Percentiles rank a stretch among this genome's conserved stretches.
phyloP scores from a whole-genome alignment of 306 rosid genomes.

The Sicyos baderoa region DNA sequence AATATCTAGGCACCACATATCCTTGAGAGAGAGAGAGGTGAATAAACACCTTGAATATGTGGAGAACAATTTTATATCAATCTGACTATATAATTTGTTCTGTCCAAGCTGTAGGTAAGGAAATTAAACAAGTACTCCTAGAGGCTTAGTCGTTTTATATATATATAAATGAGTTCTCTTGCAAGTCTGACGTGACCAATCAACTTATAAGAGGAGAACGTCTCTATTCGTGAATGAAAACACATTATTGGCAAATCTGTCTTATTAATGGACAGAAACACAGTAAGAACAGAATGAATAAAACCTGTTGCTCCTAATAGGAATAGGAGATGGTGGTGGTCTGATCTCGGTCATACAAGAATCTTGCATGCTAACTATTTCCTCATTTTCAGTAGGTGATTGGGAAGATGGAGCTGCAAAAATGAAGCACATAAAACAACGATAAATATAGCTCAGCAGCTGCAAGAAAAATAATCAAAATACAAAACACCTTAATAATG shows the following conservation, averaged over 20 bases:
- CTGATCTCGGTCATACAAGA: conserved; percentile 43
- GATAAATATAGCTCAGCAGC: background rate
- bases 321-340: conserved; percentile 32
- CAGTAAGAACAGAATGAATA: conserved; percentile 1
- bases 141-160: background rate
- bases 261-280: too few species aligned
- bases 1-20: too few species aligned
- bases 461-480: background rate
- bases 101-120: background rate
- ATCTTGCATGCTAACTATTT: conserved; percentile 57
- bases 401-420: conserved; percentile 44
- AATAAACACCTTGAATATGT: too few species aligned
- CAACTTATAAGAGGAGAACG: background rate
- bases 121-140: too few species aligned
- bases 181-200: background rate
- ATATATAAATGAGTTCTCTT: background rate
- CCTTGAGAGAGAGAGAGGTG: too few species aligned
- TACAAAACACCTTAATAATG: background rate
- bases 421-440: conserved; percentile 15
- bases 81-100: background rate
- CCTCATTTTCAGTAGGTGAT: conserved; percentile 58
- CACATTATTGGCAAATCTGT: conserved; percentile 35
- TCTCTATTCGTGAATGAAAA: conserved; percentile 9
- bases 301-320: conserved; percentile 57
- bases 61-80: too few species aligned